Base-by-base conservation (phyloP, 352 stramenopile species). In the Detonula confervacea region DNA sequence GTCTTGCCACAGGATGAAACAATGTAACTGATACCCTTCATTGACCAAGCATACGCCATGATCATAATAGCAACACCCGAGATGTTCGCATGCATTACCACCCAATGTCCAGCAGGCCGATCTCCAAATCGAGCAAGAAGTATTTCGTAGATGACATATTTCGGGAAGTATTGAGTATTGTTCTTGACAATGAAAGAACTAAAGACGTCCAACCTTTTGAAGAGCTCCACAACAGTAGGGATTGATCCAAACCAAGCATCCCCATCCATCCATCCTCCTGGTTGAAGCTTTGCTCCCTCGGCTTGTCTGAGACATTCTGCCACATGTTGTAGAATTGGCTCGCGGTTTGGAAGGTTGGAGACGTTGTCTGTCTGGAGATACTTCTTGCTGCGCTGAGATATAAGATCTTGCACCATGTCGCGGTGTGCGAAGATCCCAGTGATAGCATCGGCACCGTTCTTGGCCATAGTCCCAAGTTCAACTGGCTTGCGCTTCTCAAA, bases 211-310 rank as follows among this genome's bases (percentile, higher is more conserved):
- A 55, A 29, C 18, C 11, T 61, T 46, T 18, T 33, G 14, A 64
- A 68, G 7, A 63, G 46, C n/a, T 54, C 25, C 16, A 73, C 47
- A 37, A 30, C 18, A 24, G 47, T 14, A 25, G 16, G 1, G 7
- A 82, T 35, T 12, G 37, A 68, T 22, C 59, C 66, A 62, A 82
- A 82, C 73, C 73, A 82, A 24, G 65, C 49, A 69, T 77, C 73
- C 14, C 54, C 73, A 49, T 56, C 18, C 44, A 60, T 22, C 54
- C 18, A 54, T 29, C 39, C 42, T 22, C 20, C n/a, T 37, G 6
- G 9, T 16, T 44, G 42, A 22, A 55, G 33, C 2, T 60, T 35
- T 8, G 46, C 35, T 27, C 3, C 35, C 11, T 73, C 29, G 37
- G 14, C 18, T 20, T 70, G 42, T 12, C 18, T 18, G 20, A 73